Evolutionary conservation across 352 stramenopile genomes (phyloP), one percentile per base, ranked within the genome.

Genomic region (Pythium rhizo-oryzae): DNA sequence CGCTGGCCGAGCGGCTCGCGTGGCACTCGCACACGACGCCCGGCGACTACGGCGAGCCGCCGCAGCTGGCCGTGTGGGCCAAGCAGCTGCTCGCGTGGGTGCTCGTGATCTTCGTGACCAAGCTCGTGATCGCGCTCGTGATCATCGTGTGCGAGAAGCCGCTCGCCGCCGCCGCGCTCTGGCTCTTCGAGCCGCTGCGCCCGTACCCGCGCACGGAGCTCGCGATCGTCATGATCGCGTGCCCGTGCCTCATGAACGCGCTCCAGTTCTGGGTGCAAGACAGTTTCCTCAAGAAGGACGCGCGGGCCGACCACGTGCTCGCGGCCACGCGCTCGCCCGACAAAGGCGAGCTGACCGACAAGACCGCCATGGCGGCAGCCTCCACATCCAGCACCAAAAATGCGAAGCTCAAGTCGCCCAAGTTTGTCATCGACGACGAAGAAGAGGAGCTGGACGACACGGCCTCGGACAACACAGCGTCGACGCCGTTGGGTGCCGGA

Each of bases 231-330:
- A 97, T 97, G 89, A 92, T 97, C 58, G 85, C 81, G 8, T 97
- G 89, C 70, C 89, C 89, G 47, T 93, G 84, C 62, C 59, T 96
- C 21, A 96, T 97, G 87, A 97, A 97, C 70, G 88, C 83, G 18
- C 57, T 96, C 51, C 89, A 97, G 63, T 97, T 96, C 64, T 97
- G 87, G 87, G 76, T 97, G 37, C 89, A 97, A 71, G 89, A 97
- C 78, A 94, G 80, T 74, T 97, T 95, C 71, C 81, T 97, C 56
- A 97, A 96, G 67, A 94, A 96, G 64, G 85, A 93, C 50, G 73
- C 89, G 25, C 65, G 70, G n/a, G 65, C 65, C 33, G 70, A 73
- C 55, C 68, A 62, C 61, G 54, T 62, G 43, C 61, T 70, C 24
- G 65, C 70, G 44, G 24, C 65, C 30, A 71, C 65, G 9, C 19